A percentile compares a stretch with the other conserved stretches of the same genome.
Conservation (phyloP, 805 yeast genomes). For the Kazachstania martiniae region DNA sequence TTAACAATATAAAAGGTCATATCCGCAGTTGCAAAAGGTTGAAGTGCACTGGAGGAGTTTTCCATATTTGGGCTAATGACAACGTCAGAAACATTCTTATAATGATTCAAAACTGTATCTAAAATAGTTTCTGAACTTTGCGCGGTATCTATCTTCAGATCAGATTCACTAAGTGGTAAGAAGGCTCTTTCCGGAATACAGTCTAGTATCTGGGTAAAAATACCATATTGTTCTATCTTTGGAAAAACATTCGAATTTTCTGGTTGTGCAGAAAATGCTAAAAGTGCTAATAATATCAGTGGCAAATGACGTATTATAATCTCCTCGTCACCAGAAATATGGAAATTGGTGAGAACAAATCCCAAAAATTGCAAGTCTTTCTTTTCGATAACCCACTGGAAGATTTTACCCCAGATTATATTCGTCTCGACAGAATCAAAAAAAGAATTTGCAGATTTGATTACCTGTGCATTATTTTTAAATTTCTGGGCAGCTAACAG, state of each 20-base stretch:
- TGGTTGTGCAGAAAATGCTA: constrained; percentile 22
- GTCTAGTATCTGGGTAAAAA: constrained; percentile 34
- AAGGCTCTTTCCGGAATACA: constrained; percentile 56
- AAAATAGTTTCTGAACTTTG: constrained; percentile 14
- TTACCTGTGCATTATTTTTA: constrained; percentile 26
- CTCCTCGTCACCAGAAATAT: constrained; percentile 71
- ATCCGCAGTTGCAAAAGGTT: constrained; percentile 35
- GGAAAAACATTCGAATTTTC: background rate
- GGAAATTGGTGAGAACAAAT: constrained; percentile 54
- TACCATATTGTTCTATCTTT: background rate
- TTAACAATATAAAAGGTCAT: constrained; percentile 33
- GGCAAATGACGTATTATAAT: constrained; percentile 73
- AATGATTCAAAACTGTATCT: constrained; percentile 27
- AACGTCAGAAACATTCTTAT: constrained; percentile 18
- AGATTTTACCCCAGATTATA: constrained; percentile 62
- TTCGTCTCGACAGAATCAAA: constrained; percentile 81
- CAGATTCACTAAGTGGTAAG: constrained; percentile 40
- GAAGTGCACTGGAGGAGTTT: constrained; percentile 1
- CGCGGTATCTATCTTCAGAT: constrained; percentile 8
- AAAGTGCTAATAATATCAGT: constrained; percentile 41
- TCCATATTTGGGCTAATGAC: no score
- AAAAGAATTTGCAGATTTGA: constrained; percentile 52
- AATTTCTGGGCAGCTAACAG: constrained; percentile 37
- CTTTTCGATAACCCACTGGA: constrained; percentile 25
- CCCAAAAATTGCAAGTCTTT: constrained; percentile 37